Percentiles rank a stretch among this genome's conserved stretches.
phyloP scores from a whole-genome alignment of 331 rosid species.

The Acacia concinna region DNA sequence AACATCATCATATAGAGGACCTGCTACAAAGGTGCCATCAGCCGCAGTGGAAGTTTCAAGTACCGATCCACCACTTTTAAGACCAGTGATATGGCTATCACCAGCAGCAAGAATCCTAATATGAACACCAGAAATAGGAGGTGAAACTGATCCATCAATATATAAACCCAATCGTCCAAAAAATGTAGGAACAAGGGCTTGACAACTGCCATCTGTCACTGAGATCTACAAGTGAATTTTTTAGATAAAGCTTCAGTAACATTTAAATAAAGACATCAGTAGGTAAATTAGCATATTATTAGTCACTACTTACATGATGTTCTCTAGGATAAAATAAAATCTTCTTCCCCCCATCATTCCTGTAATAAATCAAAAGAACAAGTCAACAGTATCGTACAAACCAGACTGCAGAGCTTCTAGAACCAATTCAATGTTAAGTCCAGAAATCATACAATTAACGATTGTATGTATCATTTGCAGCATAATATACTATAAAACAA shows the following conservation, averaged over 20 bases:
- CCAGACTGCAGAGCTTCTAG: conserved; percentile 10
- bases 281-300: conserved; percentile 22
- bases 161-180: conserved; percentile 74
- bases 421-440: conserved; percentile 23
- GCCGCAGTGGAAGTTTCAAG: conserved; percentile 67
- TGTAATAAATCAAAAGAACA: conserved; percentile 37
- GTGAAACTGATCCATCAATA: conserved; percentile 85
- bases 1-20: conserved; percentile 86
- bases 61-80: conserved; percentile 70
- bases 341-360: conserved; percentile 65
- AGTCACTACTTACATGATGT: conserved; percentile 75
- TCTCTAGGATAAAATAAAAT: conserved; percentile 82
- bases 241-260: conserved; percentile 30
- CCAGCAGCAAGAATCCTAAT: conserved; percentile 74
- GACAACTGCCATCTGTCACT: conserved; percentile 77
- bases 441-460: background rate
- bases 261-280: conserved; percentile 12
- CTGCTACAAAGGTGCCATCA: conserved; percentile 77
- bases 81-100: conserved; percentile 61
- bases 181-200: conserved; percentile 71
- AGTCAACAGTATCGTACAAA: conserved; percentile 19
- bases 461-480: conserved; percentile 8
- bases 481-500: conserved; percentile 2
- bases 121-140: conserved; percentile 82
- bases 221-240: conserved; percentile 51